Evolutionary conservation across 805 yeast genomes (phyloP).

Genomic region (Candida anglica): DNA sequence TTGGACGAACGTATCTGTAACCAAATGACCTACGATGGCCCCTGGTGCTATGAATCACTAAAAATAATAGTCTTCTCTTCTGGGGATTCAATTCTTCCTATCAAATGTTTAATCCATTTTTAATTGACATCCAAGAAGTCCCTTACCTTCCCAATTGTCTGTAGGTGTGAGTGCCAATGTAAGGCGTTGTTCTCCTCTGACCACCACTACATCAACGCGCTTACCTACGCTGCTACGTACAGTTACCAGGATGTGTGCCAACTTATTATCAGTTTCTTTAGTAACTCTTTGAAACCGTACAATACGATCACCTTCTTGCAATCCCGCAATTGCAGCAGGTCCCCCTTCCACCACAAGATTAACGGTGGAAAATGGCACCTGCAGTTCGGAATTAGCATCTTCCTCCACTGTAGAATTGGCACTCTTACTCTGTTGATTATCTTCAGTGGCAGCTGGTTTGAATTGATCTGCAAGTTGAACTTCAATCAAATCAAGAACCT

Average conservation of each 20-base stretch:
- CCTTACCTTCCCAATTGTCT: conserved; percentile 59
- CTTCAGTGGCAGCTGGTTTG: background rate
- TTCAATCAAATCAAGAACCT: conserved; percentile 45
- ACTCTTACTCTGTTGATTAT: too few species aligned
- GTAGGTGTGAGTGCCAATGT: conserved; percentile 38
- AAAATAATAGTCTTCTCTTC: too few species aligned
- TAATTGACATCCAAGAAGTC: conserved; percentile 63
- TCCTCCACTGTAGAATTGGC: background rate
- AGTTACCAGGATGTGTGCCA: conserved; percentile 39
- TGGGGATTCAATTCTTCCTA: too few species aligned
- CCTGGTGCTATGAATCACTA: too few species aligned
- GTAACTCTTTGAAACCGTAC: conserved; percentile 43
- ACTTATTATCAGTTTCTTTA: conserved; percentile 51
- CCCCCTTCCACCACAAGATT: conserved; percentile 45
- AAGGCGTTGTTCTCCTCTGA: conserved; percentile 20
- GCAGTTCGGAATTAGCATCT: background rate
- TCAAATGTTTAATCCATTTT: conserved; percentile 14
- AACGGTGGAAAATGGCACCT: conserved; percentile 54
- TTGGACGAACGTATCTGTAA: too few species aligned
- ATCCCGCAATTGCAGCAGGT: conserved; percentile 56
- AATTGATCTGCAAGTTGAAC: conserved; percentile 44
- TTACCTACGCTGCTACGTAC: conserved; percentile 37
- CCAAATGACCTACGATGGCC: too few species aligned
- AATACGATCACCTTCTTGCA: conserved; percentile 51
- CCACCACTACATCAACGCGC: conserved; percentile 20